Base-by-base conservation (phyloP, 176 grass and related monocot species). In the Raddia guianensis region DNA sequence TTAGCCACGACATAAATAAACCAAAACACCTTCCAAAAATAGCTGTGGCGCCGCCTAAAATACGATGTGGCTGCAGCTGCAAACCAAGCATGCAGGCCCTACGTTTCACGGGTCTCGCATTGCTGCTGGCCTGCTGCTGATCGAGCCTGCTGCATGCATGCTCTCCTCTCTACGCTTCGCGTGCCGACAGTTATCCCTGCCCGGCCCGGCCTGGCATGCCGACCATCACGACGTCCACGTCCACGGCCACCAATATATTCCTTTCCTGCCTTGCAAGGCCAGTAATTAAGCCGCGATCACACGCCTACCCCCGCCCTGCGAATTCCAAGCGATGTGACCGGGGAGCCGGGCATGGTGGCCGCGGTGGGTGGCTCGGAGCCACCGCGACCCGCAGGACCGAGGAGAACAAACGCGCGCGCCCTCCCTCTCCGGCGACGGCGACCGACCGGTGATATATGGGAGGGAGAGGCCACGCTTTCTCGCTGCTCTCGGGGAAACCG, bases 231-330 rank as follows among this genome's bases (percentile, higher is more conserved):
- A 8, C 43, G 59, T 78, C 80, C 50, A 59, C 51, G 15, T 78
- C 80, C 27, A 5, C n/a, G 12, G 42, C 49, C 58, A 7, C 37
- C 37, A 27, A 27, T 40, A 40, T 55, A 35, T 37, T 47, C 66
- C 21, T 70, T 21, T 47, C 78, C 63, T 87, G 15, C 48, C 78
- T 71, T 87, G 15, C 48, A 63, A 63, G 16, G 21, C 55, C 54
- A 63, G 70, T 32, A 62, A 68, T 11, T 32, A 62, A 68, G 11
- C 44, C 0, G 53, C 9, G 60, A 54, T 3, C 12, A 40, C 27
- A 27, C 27, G 27, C 3, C 37, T 40, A 40, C 3, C 1, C 37
- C 37, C 37, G 37, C 37, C 3, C 37, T 40, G 21, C 12, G 80
- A 68, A 64, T 74, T 83, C 64, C 42, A 21, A 76, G 37, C 16